Percentiles rank a stretch among this genome's conserved stretches.
phyloP scores from a whole-genome alignment of 768 basidiomycete genomes.

The Auriscalpium microsporum region DNA sequence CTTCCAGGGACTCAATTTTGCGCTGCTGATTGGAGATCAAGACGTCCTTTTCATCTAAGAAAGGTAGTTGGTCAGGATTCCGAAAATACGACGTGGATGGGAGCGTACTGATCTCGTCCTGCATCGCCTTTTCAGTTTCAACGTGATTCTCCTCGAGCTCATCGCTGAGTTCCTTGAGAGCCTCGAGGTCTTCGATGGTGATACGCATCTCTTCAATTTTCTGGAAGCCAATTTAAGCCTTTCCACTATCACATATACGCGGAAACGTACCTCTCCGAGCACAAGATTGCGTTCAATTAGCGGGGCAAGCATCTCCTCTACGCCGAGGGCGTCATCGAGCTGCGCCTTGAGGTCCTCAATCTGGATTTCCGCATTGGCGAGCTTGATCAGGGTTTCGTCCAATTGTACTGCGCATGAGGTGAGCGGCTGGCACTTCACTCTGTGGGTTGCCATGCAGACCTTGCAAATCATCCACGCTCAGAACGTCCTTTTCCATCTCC shows the following conservation, averaged over 20 bases:
- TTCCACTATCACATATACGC: background rate
- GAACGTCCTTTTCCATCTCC: constrained; percentile 87
- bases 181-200: constrained; percentile 92
- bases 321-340: constrained; percentile 89
- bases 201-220: constrained; percentile 98
- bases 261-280: constrained; percentile 65
- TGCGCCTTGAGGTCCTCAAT: constrained; percentile 92
- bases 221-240: constrained; percentile 28
- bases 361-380: constrained; percentile 83
- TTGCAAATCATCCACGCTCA: constrained; percentile 71
- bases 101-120: constrained; percentile 76
- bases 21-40: constrained; percentile 59
- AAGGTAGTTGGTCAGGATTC: background rate
- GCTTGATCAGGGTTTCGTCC: constrained; percentile 68
- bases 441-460: constrained; percentile 30
- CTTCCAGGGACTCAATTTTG: constrained; percentile 65
- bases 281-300: constrained; percentile 90
- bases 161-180: constrained; percentile 91
- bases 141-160: constrained; percentile 95
- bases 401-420: constrained; percentile 50
- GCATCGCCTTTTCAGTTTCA: constrained; percentile 85
- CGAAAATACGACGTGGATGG: background rate
- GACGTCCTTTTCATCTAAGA: constrained; percentile 57
- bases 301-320: constrained; percentile 93
- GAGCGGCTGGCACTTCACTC: background rate